Evolutionary conservation across 805 yeast species (phyloP), one percentile per base, ranked within the genome.

Genomic region (Myxozyma geophila): DNA sequence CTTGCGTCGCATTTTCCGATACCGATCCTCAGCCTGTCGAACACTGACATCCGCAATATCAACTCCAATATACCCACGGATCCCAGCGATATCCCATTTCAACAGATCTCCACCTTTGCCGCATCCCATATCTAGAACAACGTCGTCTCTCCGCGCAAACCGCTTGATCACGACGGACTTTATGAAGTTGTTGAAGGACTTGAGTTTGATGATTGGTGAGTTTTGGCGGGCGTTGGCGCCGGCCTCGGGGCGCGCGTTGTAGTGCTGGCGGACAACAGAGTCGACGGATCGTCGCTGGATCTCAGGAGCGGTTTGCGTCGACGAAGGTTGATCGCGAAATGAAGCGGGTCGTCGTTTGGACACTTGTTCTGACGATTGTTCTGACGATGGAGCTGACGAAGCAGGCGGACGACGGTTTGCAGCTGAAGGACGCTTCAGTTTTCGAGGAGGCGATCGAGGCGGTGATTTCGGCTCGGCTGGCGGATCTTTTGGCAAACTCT

Each of bases 61-160:
- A 36, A 95, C 82, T 1, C 99, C 99, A 59, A 92, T 85, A 69
- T 89, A 90, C 54, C 92, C 92, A 23, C 84, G 82, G 1, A 90
- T 83, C 21, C 83, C 79, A 0, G 90, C 88, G 70, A 85, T 85
- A 57, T 87, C 89, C 86, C 96, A 93, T 74, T 95, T 95, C 70
- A 88, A 85, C 71, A 95, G 78, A 77, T 95, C 99, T 35, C 99
- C 99, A 58, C 99, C 99, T 75, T 95, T 96, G 13, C 99, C 99
- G 76, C 98, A 92, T 15, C 97, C 97, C 60, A 93, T 76, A 73
- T 95, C 99, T 19, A 95, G 78, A 0, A 88, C 91, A 21, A 83
- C 81, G 47, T 83, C 82, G 65, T 84, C 78, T 52, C 79, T 78
- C 41, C 78, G 78, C 1, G 87, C 85, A 75, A 81, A 87, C 69